Base-by-base conservation (phyloP, 495 filamentous ascomycete species). In the Xylaria flabelliformis region DNA sequence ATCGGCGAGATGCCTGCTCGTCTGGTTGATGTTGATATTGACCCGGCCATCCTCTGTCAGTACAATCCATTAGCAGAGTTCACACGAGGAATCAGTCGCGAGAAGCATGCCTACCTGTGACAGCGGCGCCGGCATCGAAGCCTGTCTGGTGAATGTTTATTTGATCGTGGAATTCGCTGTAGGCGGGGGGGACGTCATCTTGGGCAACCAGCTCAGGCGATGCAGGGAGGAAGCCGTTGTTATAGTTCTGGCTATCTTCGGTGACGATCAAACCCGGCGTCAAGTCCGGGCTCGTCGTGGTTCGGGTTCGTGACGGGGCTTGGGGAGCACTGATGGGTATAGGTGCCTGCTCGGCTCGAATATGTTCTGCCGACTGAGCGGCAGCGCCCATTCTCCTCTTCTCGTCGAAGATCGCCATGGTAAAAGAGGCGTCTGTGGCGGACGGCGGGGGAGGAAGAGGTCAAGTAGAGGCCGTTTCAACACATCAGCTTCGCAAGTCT, bases 1-100 rank as follows among this genome's bases (percentile, higher is more conserved):
- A 41, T 88, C 85, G 10, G 91, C 88, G 1, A 97, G 76, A 44
- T 87, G 85, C 34, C 86, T 80, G 71, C 87, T 88, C 74, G 88
- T 89, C 74, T 93, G 86, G 72, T 89, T 88, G 78, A 94, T 91
- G 69, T 90, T 89, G 81, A 95, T 94, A 73, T 93, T 87, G 72
- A 94, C 85, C 42, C 92, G 90, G 19, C 91, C 92, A 80, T 93
- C 91, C 73, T 86, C 88, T 85, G 39, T 32, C 7, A 32, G 44
- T 44, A 48, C 17, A 24, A n/a, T 42, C 5, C 8, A 64, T 61
- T 67, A 67, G 50, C 19, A 55, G 51, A 67, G 34, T 5, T 10
- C 29, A 67, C 34, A 64, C 32, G 32, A 55, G 10, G 19, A 32
- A 50, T 19, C 21, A 67, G 32, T 39, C 17, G 19, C 34, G 2